Percentiles rank a stretch among this genome's conserved stretches.
These are phyloP conservation scores for Ambrosiella cleistominuta DNA, from an alignment of 2,329 filamentous ascomycete genomes.

Conservation along the genomic window DNA sequence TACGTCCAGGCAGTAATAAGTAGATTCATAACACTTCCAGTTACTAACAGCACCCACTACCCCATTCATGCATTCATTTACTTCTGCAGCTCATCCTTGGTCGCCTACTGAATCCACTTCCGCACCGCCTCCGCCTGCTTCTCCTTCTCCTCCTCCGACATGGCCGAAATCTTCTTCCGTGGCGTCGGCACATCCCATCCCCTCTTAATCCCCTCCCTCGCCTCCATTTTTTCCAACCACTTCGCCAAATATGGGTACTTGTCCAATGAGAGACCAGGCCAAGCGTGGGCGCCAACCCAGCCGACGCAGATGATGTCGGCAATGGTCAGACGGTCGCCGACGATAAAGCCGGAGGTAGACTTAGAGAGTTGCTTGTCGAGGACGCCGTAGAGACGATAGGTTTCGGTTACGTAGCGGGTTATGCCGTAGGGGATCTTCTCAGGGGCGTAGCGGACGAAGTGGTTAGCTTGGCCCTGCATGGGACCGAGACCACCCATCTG, in stretches of 20 bases:
- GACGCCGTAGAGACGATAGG: constrained; percentile 61
- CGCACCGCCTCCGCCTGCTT: constrained; percentile 33
- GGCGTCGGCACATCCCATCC: constrained; percentile 54
- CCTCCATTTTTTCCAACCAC: constrained; percentile 57
- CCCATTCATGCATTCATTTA: constrained; percentile 12
- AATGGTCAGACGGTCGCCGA: constrained; percentile 52
- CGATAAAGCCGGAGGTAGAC: constrained; percentile 38
- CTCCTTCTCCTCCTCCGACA: constrained; percentile 37
- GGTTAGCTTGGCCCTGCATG: constrained; percentile 73
- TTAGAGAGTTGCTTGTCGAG: constrained; percentile 53
- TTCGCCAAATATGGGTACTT: constrained; percentile 60
- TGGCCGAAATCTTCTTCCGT: constrained; percentile 30
- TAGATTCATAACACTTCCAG: background rate
- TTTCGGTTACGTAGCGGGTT: constrained; percentile 68
- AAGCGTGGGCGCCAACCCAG: constrained; percentile 43
- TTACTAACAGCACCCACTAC: background rate
- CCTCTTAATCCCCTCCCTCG: constrained; percentile 55
- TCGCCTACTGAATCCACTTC: constrained; percentile 50
- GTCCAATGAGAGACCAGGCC: constrained; percentile 38
- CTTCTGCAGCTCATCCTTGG: constrained; percentile 48
- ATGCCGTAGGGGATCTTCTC: constrained; percentile 71
- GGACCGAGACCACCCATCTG: constrained; percentile 67
- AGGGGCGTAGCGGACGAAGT: constrained; percentile 68
- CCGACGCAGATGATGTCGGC: constrained; percentile 71
- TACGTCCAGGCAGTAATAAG: background rate